Evolutionary conservation across 1,284 basidiomycete species (phyloP).

Genomic region (Apiotrichum laibachii): DNA sequence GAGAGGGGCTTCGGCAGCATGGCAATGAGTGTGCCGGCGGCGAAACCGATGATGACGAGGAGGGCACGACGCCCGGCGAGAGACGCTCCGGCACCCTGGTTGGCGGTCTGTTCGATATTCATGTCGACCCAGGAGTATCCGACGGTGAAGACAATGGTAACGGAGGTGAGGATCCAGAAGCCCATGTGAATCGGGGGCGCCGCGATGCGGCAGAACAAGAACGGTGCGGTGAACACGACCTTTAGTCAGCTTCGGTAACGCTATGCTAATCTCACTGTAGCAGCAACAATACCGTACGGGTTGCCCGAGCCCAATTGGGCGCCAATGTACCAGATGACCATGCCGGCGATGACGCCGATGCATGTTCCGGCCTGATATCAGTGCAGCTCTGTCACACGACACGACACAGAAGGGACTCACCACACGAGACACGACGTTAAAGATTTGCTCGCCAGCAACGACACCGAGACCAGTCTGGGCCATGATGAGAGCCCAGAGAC

Average conservation of each 20-base stretch:
- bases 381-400: neutral
- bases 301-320: constrained; percentile 56
- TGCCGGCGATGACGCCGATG: constrained; percentile 56
- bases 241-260: constrained; percentile 25
- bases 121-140: constrained; percentile 66
- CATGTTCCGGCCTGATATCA: constrained; percentile 50
- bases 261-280: constrained; percentile 51
- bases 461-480: constrained; percentile 63
- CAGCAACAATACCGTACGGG: constrained; percentile 60
- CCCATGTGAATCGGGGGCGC: constrained; percentile 53
- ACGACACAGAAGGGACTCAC: neutral
- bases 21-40: constrained; percentile 44
- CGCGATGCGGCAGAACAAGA: constrained; percentile 59
- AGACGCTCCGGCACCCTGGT: constrained; percentile 58
- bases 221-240: constrained; percentile 56
- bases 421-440: constrained; percentile 56
- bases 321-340: constrained; percentile 60
- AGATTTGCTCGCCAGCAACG: constrained; percentile 63
- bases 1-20: constrained; percentile 46
- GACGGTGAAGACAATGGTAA: constrained; percentile 52
- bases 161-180: constrained; percentile 46
- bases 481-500: constrained; percentile 66
- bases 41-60: constrained; percentile 50
- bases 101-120: constrained; percentile 54
- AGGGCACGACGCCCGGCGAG: constrained; percentile 58